phyloP scores from a whole-genome alignment of 768 basidiomycete species.

The Hemileccinum rubropunctum region DNA sequence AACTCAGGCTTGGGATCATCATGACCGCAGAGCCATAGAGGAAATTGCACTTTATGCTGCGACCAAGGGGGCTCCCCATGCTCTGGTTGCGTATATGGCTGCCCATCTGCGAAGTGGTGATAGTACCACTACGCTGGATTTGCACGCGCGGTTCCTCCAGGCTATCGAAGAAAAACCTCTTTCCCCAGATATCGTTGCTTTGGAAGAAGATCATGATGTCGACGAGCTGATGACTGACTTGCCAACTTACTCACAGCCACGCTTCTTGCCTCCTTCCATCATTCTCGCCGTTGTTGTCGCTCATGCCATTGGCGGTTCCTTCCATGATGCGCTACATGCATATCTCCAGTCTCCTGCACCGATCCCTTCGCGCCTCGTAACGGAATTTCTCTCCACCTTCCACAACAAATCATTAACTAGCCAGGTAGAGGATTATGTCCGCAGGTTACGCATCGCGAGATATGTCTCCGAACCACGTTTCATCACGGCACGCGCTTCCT shows the following conservation, averaged over 20 bases:
- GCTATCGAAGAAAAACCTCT: slow-evolving; percentile 18
- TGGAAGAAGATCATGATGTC: slow-evolving; percentile 18
- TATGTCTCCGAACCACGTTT: slow-evolving; percentile 48
- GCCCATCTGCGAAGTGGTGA: slow-evolving; percentile 42
- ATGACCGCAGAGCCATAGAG: slow-evolving; percentile 33
- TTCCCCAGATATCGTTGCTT: slow-evolving; percentile 10
- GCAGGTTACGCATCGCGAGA: slow-evolving; percentile 49
- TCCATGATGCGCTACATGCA: slow-evolving; percentile 49
- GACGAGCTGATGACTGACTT: slow-evolving; percentile 26
- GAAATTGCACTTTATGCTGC: slow-evolving; percentile 53
- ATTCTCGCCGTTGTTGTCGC: slow-evolving; percentile 59
- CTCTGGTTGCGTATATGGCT: slow-evolving; percentile 50
- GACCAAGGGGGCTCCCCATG: slow-evolving; percentile 40
- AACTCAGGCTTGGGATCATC: slow-evolving; percentile 24
- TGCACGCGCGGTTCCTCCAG: slow-evolving; percentile 42
- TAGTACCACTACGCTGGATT: slow-evolving; percentile 38
- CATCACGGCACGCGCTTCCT: slow-evolving; percentile 49
- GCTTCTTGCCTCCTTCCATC: slow-evolving; percentile 30
- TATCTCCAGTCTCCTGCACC: slow-evolving; percentile 40
- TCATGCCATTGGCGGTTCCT: slow-evolving; percentile 55
- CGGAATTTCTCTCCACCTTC: slow-evolving; percentile 41
- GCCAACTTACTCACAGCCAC: slow-evolving; percentile 13
- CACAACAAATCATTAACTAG: slow-evolving; percentile 33
- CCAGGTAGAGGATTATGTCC: slow-evolving; percentile 45
- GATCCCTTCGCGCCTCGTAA: slow-evolving; percentile 33